These are phyloP conservation scores for Aspergillus sp. DNA, from an alignment of 2,329 filamentous ascomycete species.

Conservation along the genomic window DNA sequence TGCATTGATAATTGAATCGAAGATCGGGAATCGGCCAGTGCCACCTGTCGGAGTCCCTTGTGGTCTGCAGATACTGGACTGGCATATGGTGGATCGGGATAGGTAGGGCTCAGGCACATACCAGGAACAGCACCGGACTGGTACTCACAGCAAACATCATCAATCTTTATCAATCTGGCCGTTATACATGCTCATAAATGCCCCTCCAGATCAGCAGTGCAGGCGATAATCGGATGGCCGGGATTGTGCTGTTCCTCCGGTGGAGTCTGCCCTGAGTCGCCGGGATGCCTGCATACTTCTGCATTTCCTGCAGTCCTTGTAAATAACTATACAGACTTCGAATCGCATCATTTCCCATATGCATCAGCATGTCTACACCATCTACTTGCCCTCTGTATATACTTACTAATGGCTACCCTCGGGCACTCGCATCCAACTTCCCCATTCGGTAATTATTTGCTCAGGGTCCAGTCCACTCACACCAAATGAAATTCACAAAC, in stretches of 20 bases:
- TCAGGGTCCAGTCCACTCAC: too few relatives aligned
- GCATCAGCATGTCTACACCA: not conserved
- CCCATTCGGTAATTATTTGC: constrained; percentile 11
- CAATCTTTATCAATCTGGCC: not conserved
- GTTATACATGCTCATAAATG: too few relatives aligned
- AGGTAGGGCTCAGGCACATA: not conserved
- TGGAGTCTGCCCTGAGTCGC: not conserved
- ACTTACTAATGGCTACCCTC: not conserved
- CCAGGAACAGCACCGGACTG: not conserved
- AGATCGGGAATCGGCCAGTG: not conserved
- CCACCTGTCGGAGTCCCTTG: not conserved
- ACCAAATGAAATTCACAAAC: not conserved
- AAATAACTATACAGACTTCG: too few relatives aligned
- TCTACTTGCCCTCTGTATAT: not conserved
- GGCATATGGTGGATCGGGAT: too few relatives aligned
- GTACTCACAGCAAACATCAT: not conserved
- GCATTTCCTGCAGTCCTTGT: not conserved
- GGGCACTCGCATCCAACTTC: constrained; percentile 9
- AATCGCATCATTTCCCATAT: not conserved
- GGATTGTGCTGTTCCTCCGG: not conserved
- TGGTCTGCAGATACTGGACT: not conserved
- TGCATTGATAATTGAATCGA: not conserved
- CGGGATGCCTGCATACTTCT: too few relatives aligned
- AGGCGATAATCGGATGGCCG: not conserved
- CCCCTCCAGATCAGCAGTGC: not conserved